phyloP scores from a whole-genome alignment of 257 asterid species.

The Gentiana macrophylla region DNA sequence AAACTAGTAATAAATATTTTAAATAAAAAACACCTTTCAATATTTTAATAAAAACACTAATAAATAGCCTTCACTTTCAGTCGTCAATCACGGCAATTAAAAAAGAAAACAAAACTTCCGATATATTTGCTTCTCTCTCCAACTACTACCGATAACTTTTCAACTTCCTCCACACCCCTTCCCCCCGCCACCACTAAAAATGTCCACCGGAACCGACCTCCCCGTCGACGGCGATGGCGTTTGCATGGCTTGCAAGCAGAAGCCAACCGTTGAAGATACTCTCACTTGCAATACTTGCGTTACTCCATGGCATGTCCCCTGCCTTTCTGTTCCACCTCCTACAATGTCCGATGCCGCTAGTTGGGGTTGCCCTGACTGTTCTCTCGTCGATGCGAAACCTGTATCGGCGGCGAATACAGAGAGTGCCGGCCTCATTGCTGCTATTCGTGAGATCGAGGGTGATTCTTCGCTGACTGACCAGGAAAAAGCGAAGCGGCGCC shows the following conservation, averaged over 20 bases:
- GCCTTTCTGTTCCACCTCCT: slow-evolving; percentile 36
- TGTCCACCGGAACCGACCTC: slow-evolving; percentile 56
- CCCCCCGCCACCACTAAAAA: slow-evolving; percentile 4
- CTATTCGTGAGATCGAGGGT: slow-evolving; percentile 56
- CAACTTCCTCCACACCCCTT: background rate
- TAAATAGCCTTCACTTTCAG: no score
- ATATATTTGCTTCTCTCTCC: background rate
- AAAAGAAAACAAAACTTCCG: no score
- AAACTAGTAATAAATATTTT: no score
- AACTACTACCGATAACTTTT: background rate
- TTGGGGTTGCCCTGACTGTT: slow-evolving; percentile 86
- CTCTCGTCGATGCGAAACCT: slow-evolving; percentile 15
- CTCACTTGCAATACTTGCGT: slow-evolving; percentile 64
- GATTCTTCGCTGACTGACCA: slow-evolving; percentile 50
- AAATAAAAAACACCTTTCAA: no score
- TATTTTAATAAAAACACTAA: no score
- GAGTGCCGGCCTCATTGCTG: slow-evolving; percentile 39
- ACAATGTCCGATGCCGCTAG: slow-evolving; percentile 43
- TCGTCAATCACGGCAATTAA: no score
- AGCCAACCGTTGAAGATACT: slow-evolving; percentile 34
- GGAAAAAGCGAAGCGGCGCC: slow-evolving; percentile 75
- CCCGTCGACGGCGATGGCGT: slow-evolving; percentile 84
- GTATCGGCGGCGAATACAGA: slow-evolving; percentile 13
- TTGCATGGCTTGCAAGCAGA: slow-evolving; percentile 72
- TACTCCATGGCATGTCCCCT: slow-evolving; percentile 77